Percentiles rank a stretch among this genome's conserved stretches.
phyloP scores from a whole-genome alignment of 73 alveolate species.

The Stentor coeruleus region DNA sequence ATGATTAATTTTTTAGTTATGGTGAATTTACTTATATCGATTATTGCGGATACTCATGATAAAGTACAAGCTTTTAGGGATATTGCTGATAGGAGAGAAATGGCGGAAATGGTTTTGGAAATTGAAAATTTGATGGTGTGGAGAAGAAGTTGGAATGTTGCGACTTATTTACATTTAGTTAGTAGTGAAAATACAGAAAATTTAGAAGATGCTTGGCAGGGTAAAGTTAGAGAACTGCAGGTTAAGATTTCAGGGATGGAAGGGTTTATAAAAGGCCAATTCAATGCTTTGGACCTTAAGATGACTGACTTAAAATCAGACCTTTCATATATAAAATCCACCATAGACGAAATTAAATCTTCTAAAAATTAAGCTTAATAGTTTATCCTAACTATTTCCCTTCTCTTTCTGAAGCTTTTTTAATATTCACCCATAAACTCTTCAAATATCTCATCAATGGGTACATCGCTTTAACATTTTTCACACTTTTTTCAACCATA shows the following conservation, averaged over 20 bases:
- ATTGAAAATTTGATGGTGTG: background rate
- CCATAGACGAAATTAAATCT: too few relatives aligned
- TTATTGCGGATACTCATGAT: slow-evolving; percentile 7
- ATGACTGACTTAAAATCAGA: too few relatives aligned
- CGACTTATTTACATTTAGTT: background rate
- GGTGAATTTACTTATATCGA: slow-evolving; percentile 3
- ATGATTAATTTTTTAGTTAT: background rate
- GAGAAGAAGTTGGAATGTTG: background rate
- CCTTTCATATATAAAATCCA: too few relatives aligned
- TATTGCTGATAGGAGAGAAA: background rate
- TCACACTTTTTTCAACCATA: background rate
- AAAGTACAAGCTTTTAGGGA: background rate
- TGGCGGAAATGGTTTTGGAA: background rate
- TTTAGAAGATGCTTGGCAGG: slow-evolving; percentile 3
- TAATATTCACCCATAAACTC: background rate
- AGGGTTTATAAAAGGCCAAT: too few relatives aligned
- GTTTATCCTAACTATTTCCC: background rate
- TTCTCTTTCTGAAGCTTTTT: too few relatives aligned
- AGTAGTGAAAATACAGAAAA: background rate
- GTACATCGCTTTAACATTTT: background rate
- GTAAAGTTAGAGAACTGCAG: slow-evolving; percentile 7
- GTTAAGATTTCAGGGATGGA: too few relatives aligned
- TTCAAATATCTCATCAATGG: slow-evolving; percentile 2
- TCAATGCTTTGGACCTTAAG: too few relatives aligned
- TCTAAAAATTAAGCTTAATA: too few relatives aligned